phyloP scores from a whole-genome alignment of 148 eudicot genomes.

The Talinum fruticosum region DNA sequence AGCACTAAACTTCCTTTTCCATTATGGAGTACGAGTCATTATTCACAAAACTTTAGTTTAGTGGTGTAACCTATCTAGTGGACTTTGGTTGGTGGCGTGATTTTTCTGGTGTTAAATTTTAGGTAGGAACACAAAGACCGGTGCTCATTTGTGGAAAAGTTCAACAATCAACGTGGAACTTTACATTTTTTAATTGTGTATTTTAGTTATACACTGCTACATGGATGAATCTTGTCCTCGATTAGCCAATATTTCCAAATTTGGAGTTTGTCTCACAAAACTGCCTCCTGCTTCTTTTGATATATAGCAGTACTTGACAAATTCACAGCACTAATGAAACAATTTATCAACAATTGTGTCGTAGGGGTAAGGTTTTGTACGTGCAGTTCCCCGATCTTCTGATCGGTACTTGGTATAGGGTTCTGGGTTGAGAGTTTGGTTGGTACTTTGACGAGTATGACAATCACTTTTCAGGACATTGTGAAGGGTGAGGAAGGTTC shows the following conservation, averaged over 20 bases:
- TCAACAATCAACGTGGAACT: background rate
- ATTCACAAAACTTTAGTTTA: constrained; percentile 19
- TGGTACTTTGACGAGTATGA: no score
- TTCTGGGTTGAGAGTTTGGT: background rate
- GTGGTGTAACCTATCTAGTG: constrained; percentile 19
- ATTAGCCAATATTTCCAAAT: background rate
- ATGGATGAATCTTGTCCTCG: background rate
- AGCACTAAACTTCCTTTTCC: constrained; percentile 1
- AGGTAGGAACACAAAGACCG: background rate
- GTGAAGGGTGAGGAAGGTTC: background rate
- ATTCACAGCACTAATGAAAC: no score
- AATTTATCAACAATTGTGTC: no score
- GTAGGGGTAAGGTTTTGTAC: background rate
- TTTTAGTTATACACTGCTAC: background rate
- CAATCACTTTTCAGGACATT: background rate
- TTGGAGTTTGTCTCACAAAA: background rate
- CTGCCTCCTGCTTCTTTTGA: background rate
- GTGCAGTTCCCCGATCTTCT: background rate
- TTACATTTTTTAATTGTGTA: background rate
- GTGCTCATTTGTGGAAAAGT: background rate
- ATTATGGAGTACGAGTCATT: constrained; percentile 23
- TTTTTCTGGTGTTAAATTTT: background rate
- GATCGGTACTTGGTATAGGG: background rate
- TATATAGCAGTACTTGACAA: no score
- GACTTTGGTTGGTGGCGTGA: constrained; percentile 1